Evolutionary conservation across 108 stramenopile genomes (phyloP).

Genomic region (Parmales sp.): DNA sequence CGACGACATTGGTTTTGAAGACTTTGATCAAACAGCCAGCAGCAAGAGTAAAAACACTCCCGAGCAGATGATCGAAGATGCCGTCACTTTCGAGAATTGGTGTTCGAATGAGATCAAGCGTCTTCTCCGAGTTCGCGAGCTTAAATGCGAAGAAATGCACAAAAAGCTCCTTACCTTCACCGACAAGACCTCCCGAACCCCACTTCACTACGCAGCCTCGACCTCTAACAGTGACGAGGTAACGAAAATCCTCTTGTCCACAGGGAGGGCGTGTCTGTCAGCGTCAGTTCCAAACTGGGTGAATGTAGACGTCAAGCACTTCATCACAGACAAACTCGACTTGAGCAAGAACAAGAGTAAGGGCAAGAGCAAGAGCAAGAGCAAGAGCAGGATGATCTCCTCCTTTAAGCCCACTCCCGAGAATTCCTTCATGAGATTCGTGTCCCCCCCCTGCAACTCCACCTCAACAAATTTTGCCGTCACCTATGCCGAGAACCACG

Average conservation of each 20-base stretch:
- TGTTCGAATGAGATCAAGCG: background rate
- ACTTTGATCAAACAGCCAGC: too few relatives aligned
- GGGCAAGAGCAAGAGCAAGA: background rate
- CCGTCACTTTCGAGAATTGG: background rate
- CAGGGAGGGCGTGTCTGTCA: background rate
- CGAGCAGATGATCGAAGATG: background rate
- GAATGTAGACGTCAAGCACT: background rate
- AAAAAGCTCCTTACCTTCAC: background rate
- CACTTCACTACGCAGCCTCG: background rate
- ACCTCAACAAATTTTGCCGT: background rate
- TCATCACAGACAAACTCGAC: too few relatives aligned
- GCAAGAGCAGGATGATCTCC: background rate
- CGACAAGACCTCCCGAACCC: background rate
- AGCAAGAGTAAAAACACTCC: background rate
- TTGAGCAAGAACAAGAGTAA: background rate
- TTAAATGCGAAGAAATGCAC: background rate
- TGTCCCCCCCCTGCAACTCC: background rate
- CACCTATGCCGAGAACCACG: background rate
- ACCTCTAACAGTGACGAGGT: background rate
- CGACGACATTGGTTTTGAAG: too few relatives aligned
- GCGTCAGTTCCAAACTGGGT: background rate
- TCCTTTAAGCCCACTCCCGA: too few relatives aligned
- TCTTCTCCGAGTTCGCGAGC: background rate
- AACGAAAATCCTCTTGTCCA: background rate
- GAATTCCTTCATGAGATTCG: background rate